Evolutionary conservation across 2,329 filamentous ascomycete species (phyloP), one percentile per base, ranked within the genome.

Genomic region (Diaporthe caulivora): DNA sequence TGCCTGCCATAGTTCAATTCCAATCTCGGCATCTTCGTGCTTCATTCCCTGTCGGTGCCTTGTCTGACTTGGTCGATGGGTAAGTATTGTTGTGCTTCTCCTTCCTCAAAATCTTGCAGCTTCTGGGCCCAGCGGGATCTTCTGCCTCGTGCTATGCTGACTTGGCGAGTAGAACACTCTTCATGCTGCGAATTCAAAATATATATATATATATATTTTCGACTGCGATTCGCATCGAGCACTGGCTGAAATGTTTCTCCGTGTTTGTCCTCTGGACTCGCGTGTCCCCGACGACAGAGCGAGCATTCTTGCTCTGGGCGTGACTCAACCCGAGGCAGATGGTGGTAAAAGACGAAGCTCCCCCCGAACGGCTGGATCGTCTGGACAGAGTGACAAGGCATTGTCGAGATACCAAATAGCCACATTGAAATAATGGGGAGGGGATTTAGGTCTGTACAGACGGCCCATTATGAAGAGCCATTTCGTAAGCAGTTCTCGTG

Each of bases 401-500:
- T 29, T 3, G 2, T 44, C 24, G 17, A 60, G 15, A 1, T 11
- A 2, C 8, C 0, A 0, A 7, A 18, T 26, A n/a, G 37, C 40
- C 18, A 2, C 7, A 6, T 13, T 1, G 40, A 4, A 11, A 29
- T 44, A 2, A 0, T 0, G 0, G 24, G 0, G 8, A 8, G 29
- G 2, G 24, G 17, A 17, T 31, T 17, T 21, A 2, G 21, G 17
- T 9, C 24, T 47, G 3, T 13, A 17, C 15, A 47, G 21, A 13
- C 37, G 24, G 3, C 37, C 58, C 1, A 1, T 15, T 3, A 5
- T 31, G 17, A 62, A 29, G 18, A 44, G 17, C 8, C 29, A 10
- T 2, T 47, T 26, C 21, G 40, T 40, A 4, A 2, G 3, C 6
- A 21, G 40, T 17, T 31, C 26, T 3, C 5, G 7, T 17, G 58